Percentiles rank a stretch among this genome's conserved stretches.
phyloP scores from a whole-genome alignment of 495 filamentous ascomycete species.

The Thermothielavioides terrestris region DNA sequence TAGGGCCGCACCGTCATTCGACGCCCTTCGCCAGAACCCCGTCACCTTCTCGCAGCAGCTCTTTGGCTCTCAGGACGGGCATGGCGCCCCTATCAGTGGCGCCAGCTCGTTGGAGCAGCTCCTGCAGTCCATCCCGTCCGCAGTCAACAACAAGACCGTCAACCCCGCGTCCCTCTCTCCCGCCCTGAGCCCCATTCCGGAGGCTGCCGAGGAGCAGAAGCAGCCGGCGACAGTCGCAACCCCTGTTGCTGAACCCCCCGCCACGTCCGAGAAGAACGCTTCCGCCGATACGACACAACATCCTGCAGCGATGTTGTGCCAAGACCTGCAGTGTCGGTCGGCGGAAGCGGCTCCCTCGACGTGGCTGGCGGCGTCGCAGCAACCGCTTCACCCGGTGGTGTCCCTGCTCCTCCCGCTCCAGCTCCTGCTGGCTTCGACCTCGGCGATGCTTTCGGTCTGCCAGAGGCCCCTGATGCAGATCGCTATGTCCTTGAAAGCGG shows the following conservation, averaged over 20 bases:
- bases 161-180: constrained; percentile 49
- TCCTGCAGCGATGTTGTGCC: constrained; percentile 99
- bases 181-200: constrained; percentile 38
- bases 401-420: constrained; percentile 52
- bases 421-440: constrained; percentile 56
- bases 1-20: constrained; percentile 13
- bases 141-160: constrained; percentile 37
- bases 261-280: constrained; percentile 38
- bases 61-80: constrained; percentile 38
- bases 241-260: constrained; percentile 18
- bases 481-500: constrained; percentile 66
- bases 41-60: constrained; percentile 45
- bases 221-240: constrained; percentile 15
- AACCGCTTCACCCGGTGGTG: constrained; percentile 45
- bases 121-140: constrained; percentile 23
- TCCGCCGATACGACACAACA: constrained; percentile 96
- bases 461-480: constrained; percentile 51
- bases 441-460: constrained; percentile 57
- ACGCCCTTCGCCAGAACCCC: constrained; percentile 35
- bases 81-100: constrained; percentile 15
- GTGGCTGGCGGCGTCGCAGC: constrained; percentile 51
- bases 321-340: constrained; percentile 98
- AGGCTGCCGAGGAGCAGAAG: constrained; percentile 22
- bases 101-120: constrained; percentile 28
- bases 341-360: constrained; percentile 44